Evolutionary conservation across 192 early-diverging fungal species (phyloP), one percentile per base, ranked within the genome.

Genomic region (Backusella circina): DNA sequence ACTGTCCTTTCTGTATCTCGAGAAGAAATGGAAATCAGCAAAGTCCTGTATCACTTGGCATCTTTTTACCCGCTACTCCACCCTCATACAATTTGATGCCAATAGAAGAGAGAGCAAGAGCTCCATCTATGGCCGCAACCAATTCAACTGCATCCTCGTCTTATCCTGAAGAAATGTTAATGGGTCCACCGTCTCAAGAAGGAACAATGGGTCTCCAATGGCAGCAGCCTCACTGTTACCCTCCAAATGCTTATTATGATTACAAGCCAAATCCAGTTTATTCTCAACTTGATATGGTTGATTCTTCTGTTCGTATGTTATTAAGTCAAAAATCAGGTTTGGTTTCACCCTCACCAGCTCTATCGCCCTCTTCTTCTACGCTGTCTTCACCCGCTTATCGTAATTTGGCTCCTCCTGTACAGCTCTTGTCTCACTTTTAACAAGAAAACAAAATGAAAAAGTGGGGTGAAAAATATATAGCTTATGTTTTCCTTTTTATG

Each of bases 1-100:
- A 77, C 23, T 77, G 76, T 57, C 76, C 76, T 6, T 77, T 77
- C 33, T 77, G 76, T 50, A 77, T 77, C 26, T 77, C 70, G 38
- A 77, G 76, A 50, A 44, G 75, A 35, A 76, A 76, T 41, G 68
- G 75, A 21, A 61, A 61, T 9, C 54, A 61, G 54, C 54, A 61
- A 28, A 61, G 54, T 12, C 54, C 54, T 12, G 54, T 61, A 7
- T 61, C 54, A 13, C 23, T 61, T 12, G 54, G 54, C 3, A 61
- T 61, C 21, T 61, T 61, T 28, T 61, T 61, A 61, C 54, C 54
- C 26, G 54, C 23, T 1, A 61, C 54, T 13, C 54, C 54, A 61
- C 54, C 54, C 26, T 61, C 54, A 28, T 61, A 61, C 54, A 61
- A 61, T 12, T 12, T 61, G 54, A 61, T 61, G 54, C 26, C 54